phyloP scores from a whole-genome alignment of 257 asterid species.

The Scutellaria barbata region DNA sequence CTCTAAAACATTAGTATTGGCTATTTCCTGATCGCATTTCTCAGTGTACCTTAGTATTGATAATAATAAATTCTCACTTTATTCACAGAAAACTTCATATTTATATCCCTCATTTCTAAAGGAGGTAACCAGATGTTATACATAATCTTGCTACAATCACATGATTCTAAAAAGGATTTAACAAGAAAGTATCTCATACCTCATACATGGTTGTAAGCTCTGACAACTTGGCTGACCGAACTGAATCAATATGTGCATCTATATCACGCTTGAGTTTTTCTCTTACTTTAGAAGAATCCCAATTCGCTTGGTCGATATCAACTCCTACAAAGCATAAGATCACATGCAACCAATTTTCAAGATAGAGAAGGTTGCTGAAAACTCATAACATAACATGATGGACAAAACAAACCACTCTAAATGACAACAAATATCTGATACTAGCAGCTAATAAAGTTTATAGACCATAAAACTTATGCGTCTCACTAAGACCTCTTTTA shows the following conservation, averaged over 20 bases:
- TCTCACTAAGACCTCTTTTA: conserved; percentile 8
- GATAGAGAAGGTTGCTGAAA: conserved; percentile 24
- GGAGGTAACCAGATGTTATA: conserved; percentile 16
- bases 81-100: neutral
- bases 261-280: conserved; percentile 90
- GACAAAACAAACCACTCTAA: conserved; percentile 20
- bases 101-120: conserved; percentile 21
- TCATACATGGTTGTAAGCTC: conserved; percentile 69
- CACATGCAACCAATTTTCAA: conserved; percentile 24
- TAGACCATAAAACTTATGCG: neutral
- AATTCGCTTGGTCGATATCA: conserved; percentile 75
- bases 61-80: neutral
- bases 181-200: conserved; percentile 51
- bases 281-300: conserved; percentile 89
- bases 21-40: neutral
- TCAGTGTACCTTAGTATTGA: conserved; percentile 3
- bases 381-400: conserved; percentile 17
- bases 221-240: conserved; percentile 70
- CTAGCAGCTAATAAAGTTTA: conserved; percentile 34
- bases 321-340: conserved; percentile 49
- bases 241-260: conserved; percentile 75
- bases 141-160: conserved; percentile 18
- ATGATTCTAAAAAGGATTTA: conserved; percentile 20
- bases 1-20: neutral
- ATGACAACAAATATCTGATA: conserved; percentile 26